These are phyloP conservation scores for Crithidia thermophila DNA, from an alignment of 208 protist genomes.

Conservation along the genomic window DNA sequence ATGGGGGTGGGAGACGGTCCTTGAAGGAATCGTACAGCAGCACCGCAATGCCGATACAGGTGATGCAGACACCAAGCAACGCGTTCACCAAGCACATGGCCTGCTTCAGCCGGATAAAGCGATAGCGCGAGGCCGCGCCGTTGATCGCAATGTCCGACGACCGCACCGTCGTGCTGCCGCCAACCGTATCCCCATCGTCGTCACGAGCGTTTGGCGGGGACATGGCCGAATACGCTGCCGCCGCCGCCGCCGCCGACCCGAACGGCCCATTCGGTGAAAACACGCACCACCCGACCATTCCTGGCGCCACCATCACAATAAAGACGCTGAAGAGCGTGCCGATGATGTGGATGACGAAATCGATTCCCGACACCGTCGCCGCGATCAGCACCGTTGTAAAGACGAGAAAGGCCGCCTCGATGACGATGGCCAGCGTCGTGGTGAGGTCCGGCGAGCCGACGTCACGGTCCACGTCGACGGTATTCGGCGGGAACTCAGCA, in stretches of 20 bases:
- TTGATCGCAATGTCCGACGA: not conserved
- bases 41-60: slow-evolving; percentile 33
- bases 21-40: slow-evolving; percentile 27
- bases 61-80: slow-evolving; percentile 42
- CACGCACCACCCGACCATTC: slow-evolving; percentile 54
- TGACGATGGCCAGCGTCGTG: slow-evolving; percentile 63
- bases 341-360: slow-evolving; percentile 68
- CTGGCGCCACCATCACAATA: slow-evolving; percentile 65
- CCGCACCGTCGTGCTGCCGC: not conserved
- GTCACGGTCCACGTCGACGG: slow-evolving; percentile 54
- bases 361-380: slow-evolving; percentile 58
- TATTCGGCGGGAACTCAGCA: no score
- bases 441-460: slow-evolving; percentile 72
- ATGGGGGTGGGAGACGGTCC: not conserved
- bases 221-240: slow-evolving; percentile 1
- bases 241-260: slow-evolving; percentile 16
- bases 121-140: slow-evolving; percentile 17
- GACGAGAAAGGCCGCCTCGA: slow-evolving; percentile 68
- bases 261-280: slow-evolving; percentile 41
- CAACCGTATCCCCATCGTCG: not conserved
- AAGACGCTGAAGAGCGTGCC: slow-evolving; percentile 66
- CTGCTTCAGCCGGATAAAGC: slow-evolving; percentile 35
- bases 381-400: slow-evolving; percentile 45
- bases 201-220: not conserved
- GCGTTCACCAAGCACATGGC: slow-evolving; percentile 40